These are phyloP conservation scores for Helotiales sp. DNA, from an alignment of 2,329 filamentous ascomycete genomes.

Conservation along the genomic window DNA sequence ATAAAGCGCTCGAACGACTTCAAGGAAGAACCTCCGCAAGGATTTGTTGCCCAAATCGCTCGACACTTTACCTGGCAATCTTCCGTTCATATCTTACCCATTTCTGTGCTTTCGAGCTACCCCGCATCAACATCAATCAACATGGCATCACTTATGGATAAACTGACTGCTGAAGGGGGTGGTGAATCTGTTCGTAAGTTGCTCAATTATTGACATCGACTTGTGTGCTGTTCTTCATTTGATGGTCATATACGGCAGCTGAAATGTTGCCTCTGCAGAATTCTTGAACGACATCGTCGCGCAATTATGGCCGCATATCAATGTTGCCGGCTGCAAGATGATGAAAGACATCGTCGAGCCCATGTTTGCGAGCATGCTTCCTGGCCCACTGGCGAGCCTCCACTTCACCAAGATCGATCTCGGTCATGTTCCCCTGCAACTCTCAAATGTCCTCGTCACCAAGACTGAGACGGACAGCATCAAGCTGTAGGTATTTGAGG, in stretches of 20 bases:
- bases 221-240: background rate
- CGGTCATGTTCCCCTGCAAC: conserved; percentile 15
- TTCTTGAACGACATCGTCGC: conserved; percentile 26
- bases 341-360: conserved; percentile 24
- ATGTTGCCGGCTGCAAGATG: conserved; percentile 27
- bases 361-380: conserved; percentile 25
- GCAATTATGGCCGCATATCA: conserved; percentile 26
- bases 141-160: conserved; percentile 22
- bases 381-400: conserved; percentile 18
- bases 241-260: background rate
- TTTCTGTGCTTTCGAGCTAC: background rate
- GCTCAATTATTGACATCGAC: background rate
- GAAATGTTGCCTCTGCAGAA: background rate
- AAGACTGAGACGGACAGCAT: conserved; percentile 20
- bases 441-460: conserved; percentile 23
- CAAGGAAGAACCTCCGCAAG: background rate
- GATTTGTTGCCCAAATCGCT: background rate
- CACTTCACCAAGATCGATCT: conserved; percentile 27
- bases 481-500: conserved; percentile 8
- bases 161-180: conserved; percentile 23
- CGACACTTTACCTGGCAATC: background rate
- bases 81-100: background rate
- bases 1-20: background rate
- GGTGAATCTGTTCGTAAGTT: conserved; percentile 23
- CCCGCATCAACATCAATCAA: conserved; percentile 18